Base-by-base conservation (phyloP, 2,329 filamentous ascomycete genomes). In the Penicillium sp. region DNA sequence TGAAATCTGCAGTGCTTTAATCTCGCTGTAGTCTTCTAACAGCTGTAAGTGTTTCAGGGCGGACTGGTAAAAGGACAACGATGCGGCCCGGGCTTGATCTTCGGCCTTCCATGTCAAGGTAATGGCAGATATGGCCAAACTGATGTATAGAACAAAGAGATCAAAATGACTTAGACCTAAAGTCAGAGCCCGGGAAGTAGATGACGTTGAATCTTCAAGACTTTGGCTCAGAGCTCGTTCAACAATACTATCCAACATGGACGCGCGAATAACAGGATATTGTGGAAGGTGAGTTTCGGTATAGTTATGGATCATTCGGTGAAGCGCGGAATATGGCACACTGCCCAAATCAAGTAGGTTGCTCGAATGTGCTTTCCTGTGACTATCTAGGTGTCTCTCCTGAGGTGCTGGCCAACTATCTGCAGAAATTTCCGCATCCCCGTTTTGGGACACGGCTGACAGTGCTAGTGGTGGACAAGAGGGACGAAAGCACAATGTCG, bases 71-170 rank as follows among this genome's bases (percentile, higher is more conserved):
- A 59, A 59, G 2, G 57, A 38, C 21, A 52, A 48, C 24, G 54
- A 57, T 23, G 58, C 42, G 3, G 58, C 35, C 8, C 48, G 55
- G 16, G 54, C 58, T 48, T 57, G 49, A 18, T 57, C 38, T 11
- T 59, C 58, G 18, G 38, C 48, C 26, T 48, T 57, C 58, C 58
- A 59, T 24, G 55, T 53, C 40, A 59, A 24, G 4, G 58, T 59
- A 18, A 48, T 54, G 8, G 58, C 54, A 7, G 47, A 53, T 4
- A 59, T 60, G 6, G 51, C 58, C 12, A 60, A n/a, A 12, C 30
- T 47, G 7, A 60, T 60, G 47, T 52, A 58, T 14, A 58, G 20
- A 16, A 60, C 42, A 23, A 46, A 40, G 16, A 18, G 33, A 5
- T 47, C 38, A 18, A 58, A 38, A 42, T 47, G 35, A 7, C 49